Percentiles rank a stretch among this genome's conserved stretches.
These are phyloP conservation scores for Saccharomycopsis schoenii DNA, from an alignment of 805 yeast species.

Conservation along the genomic window DNA sequence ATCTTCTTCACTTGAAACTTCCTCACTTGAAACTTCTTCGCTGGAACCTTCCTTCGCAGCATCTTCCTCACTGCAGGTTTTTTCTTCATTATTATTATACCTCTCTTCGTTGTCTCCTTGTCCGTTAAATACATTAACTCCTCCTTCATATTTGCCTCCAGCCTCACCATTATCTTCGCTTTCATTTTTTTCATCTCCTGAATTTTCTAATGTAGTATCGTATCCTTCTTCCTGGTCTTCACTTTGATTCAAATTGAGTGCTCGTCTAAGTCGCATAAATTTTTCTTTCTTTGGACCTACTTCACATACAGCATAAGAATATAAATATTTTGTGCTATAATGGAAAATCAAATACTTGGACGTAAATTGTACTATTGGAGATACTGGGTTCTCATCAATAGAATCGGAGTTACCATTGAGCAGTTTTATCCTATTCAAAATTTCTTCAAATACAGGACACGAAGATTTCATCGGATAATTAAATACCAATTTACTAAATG, in stretches of 20 bases:
- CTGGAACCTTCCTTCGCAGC: constrained; percentile 9
- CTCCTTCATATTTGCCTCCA: constrained; percentile 15
- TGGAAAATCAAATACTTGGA: constrained; percentile 9
- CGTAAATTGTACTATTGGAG: constrained; percentile 5
- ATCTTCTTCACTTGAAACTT: constrained; percentile 20
- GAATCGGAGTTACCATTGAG: neutral
- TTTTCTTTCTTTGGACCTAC: neutral
- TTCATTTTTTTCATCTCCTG: constrained; percentile 7
- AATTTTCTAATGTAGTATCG: neutral
- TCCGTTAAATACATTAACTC: constrained; percentile 2
- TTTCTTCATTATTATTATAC: constrained; percentile 10
- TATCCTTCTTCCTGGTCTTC: neutral
- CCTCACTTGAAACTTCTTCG: constrained; percentile 17
- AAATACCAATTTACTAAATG: constrained; percentile 28
- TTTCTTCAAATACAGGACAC: constrained; percentile 26
- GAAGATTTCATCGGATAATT: constrained; percentile 28
- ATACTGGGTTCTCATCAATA: neutral
- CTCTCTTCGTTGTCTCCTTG: neutral
- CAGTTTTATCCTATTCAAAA: constrained; percentile 22
- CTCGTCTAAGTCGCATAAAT: neutral
- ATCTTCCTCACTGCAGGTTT: constrained; percentile 16
- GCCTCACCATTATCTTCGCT: constrained; percentile 14
- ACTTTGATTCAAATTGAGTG: neutral
- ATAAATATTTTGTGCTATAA: constrained; percentile 6
- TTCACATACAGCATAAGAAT: constrained; percentile 8